Conservation (phyloP, 2,329 filamentous ascomycete genomes). For the Ceratocystis colombiana region DNA sequence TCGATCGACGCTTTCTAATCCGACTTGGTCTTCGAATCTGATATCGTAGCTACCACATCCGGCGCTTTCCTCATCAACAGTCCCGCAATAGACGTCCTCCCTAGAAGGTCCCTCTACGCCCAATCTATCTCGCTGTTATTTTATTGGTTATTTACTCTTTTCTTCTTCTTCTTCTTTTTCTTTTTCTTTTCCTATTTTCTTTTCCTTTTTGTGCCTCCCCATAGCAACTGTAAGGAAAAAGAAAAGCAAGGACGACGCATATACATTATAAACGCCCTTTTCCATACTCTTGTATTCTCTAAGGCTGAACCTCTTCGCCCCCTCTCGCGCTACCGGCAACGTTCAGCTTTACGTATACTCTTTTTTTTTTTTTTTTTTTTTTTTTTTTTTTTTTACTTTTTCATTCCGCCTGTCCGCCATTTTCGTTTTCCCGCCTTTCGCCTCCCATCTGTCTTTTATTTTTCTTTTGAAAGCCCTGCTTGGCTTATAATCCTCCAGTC, state of each 20-base stretch:
- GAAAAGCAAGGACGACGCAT: neutral
- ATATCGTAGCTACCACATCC: constrained; percentile 8
- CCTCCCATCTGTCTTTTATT: neutral
- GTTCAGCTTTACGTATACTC: neutral
- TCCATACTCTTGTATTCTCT: neutral
- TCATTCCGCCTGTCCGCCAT: too few species aligned
- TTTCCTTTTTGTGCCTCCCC: neutral
- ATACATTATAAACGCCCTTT: constrained; percentile 1
- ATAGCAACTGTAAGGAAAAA: constrained; percentile 7
- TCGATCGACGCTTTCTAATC: constrained; percentile 10
- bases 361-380: neutral
- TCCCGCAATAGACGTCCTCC: constrained; percentile 10
- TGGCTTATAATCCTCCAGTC: neutral
- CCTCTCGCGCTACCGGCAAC: neutral
- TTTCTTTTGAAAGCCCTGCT: neutral
- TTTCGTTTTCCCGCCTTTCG: neutral
- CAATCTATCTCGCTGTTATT: neutral
- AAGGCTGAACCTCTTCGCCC: neutral
- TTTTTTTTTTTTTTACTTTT: neutral
- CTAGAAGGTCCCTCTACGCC: neutral
- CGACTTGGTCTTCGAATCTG: constrained; percentile 6
- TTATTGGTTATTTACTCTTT: neutral
- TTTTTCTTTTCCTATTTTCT: neutral
- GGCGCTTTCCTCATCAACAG: neutral
- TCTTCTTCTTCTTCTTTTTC: neutral